Percentiles rank a stretch among this genome's conserved stretches.
phyloP scores from a whole-genome alignment of 345 rosid species.

The Populus alba region DNA sequence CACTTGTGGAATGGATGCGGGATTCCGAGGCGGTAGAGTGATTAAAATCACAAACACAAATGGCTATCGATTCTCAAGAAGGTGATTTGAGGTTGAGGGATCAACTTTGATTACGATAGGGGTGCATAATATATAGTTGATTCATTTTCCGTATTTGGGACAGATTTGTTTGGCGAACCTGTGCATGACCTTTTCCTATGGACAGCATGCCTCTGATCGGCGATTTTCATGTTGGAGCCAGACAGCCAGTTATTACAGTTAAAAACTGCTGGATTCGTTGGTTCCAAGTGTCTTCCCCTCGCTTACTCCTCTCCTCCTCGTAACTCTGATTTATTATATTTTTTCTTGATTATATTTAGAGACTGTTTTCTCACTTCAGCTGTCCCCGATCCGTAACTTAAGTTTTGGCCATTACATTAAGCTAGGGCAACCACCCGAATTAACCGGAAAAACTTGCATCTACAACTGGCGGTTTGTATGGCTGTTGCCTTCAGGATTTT shows the following conservation, averaged over 20 bases:
- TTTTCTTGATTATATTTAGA: not conserved
- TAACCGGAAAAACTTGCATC: not conserved
- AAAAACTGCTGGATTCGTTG: not conserved
- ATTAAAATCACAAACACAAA: not conserved
- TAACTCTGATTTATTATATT: not conserved
- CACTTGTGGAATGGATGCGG: not conserved
- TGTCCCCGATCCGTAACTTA: too few species aligned
- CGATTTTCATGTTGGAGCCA: slow-evolving; percentile 8
- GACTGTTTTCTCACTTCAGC: too few species aligned
- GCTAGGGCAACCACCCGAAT: too few species aligned
- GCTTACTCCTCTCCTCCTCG: not conserved
- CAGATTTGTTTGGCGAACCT: not conserved
- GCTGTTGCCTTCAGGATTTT: not conserved
- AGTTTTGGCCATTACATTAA: too few species aligned
- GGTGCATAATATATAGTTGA: slow-evolving; percentile 19
- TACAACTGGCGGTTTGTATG: not conserved
- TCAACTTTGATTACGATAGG: too few species aligned
- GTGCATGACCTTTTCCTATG: slow-evolving; percentile 11
- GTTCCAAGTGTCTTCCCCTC: not conserved
- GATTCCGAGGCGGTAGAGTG: not conserved
- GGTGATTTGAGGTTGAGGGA: not conserved
- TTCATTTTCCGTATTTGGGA: slow-evolving; percentile 15
- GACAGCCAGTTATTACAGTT: not conserved
- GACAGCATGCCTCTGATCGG: slow-evolving; percentile 8
- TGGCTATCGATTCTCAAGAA: not conserved